phyloP scores from a whole-genome alignment of 345 rosid species.

The Corchorus olitorius region DNA sequence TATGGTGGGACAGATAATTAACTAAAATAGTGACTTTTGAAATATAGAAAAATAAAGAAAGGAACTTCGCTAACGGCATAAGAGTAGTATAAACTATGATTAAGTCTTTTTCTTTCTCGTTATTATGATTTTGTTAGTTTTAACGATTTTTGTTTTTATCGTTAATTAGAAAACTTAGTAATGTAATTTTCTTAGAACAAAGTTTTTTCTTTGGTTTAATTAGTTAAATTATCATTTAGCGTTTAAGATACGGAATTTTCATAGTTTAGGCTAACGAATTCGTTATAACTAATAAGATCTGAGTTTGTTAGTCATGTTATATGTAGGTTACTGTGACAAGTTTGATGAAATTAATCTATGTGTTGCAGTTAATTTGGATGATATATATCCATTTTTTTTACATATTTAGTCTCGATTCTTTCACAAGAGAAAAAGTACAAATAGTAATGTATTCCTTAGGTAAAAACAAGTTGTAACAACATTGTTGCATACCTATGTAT shows the following conservation, averaged over 20 bases:
- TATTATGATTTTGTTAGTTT: slow-evolving; percentile 7
- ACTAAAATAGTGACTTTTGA: background rate
- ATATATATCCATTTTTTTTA: background rate
- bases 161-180: background rate
- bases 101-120: slow-evolving; percentile 14
- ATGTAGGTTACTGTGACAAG: background rate
- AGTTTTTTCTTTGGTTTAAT: background rate
- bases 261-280: background rate
- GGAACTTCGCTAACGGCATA: background rate
- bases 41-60: background rate
- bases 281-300: background rate
- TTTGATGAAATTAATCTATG: slow-evolving; percentile 3
- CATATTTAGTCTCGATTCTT: background rate
- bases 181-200: slow-evolving; percentile 12
- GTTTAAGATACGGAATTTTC: background rate
- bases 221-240: background rate
- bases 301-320: background rate
- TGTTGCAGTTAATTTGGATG: background rate
- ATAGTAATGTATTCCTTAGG: background rate
- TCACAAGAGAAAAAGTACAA: background rate
- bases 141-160: background rate
- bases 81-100: background rate
- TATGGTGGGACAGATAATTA: slow-evolving; percentile 18
- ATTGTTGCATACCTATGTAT: background rate
- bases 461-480: background rate